Conservation (phyloP, 306 rosid genomes). For the Alnus glutinosa region DNA sequence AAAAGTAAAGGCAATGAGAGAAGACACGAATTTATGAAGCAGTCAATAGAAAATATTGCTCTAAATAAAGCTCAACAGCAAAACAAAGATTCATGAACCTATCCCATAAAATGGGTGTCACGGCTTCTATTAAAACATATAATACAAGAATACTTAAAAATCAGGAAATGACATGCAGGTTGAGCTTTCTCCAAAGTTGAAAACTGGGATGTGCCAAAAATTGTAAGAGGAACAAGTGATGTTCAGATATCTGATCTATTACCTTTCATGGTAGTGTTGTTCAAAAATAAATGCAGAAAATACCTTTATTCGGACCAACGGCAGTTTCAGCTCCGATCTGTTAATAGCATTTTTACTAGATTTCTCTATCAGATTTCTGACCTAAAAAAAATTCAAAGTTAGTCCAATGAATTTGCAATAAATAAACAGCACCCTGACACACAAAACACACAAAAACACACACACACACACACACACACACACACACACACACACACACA, state of each 20-base stretch:
- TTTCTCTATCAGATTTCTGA: constrained; percentile 66
- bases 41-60: neutral
- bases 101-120: neutral
- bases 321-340: constrained; percentile 75
- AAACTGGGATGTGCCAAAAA: neutral
- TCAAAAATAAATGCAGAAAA: constrained; percentile 9
- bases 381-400: constrained; percentile 50
- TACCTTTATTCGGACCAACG: constrained; percentile 92
- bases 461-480: too few species aligned
- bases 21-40: neutral
- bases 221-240: neutral
- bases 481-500: too few species aligned
- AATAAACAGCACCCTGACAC: neutral
- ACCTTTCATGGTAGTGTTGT: neutral
- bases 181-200: neutral
- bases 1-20: neutral
- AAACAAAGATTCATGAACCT: neutral
- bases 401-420: constrained; percentile 28
- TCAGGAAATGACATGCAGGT: neutral
- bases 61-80: neutral
- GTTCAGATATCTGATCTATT: neutral
- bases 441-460: neutral
- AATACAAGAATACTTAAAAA: neutral
- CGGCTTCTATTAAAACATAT: neutral
- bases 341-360: constrained; percentile 56